Evolutionary conservation across 805 yeast genomes (phyloP), one percentile per base, ranked within the genome.

Genomic region (Teunomyces barrocoloradensis): DNA sequence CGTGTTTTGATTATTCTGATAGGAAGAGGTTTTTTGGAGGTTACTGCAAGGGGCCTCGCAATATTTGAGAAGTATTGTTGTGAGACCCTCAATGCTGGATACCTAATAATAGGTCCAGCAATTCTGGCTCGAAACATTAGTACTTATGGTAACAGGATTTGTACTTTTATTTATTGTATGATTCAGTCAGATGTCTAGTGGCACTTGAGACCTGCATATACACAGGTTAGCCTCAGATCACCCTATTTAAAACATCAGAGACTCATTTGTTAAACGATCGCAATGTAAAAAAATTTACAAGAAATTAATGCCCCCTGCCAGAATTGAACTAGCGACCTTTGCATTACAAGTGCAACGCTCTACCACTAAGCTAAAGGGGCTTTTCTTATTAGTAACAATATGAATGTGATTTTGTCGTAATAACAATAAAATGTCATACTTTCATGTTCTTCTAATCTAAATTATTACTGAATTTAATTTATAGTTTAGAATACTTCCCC

Each of bases 321-420:
- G 67, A 63, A 63, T 62, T 62, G 67, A 62, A 61, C 66, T 53
- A 55, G 57, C 55, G 53, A 54, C 59, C 54, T 54, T 85, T 85
- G 94, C 95, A 87, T 87, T 89, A 89, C 96, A 89, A 89, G 96
- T 89, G 96, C 96, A 86, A 87, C 96, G 96, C 96, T 88, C 94
- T 89, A 88, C 96, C 96, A 87, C 96, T 89, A 87, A 88, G 96
- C 96, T 88, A 89, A 88, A 81, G 83, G 79, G 96, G 96, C 96
- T 44, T 47, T 13, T 37, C 46, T 39, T 28, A 23, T 20, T 23
- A 12, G 11, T 37, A n/a, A 5, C 20, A 9, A 6, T 15, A 32
- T 13, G 18, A 32, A 32, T 10, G 2, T 13, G 5, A 32, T 0
- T 32, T 32, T 32, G 34, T 32, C 34, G 6, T 13, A 13, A 4